Percentiles rank a stretch among this genome's conserved stretches.
Evolutionary conservation across 495 filamentous ascomycete species (phyloP).

Genomic region (Darksidea phi): DNA sequence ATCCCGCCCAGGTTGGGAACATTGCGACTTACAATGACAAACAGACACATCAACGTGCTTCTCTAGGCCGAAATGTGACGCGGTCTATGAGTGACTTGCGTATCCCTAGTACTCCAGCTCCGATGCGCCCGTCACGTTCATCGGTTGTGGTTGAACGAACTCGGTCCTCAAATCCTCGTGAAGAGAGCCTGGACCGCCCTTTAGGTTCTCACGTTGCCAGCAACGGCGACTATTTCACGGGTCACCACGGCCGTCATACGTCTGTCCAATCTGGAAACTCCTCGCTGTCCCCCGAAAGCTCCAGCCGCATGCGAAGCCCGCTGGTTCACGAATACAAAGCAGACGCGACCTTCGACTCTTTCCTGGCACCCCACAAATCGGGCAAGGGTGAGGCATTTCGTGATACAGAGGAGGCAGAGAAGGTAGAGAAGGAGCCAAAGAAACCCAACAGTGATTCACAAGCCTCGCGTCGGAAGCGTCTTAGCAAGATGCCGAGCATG

Average conservation of each 20-base stretch:
- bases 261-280: neutral
- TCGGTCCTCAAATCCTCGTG: neutral
- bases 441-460: neutral
- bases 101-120: neutral
- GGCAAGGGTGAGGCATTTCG: slow-evolving; percentile 27
- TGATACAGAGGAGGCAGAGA: slow-evolving; percentile 11
- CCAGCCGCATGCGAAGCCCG: neutral
- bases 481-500: no score
- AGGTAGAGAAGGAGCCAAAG: neutral
- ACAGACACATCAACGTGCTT: no score
- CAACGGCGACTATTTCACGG: slow-evolving; percentile 11
- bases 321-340: slow-evolving; percentile 4
- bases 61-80: neutral
- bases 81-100: neutral
- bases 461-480: no score
- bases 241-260: neutral
- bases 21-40: no score
- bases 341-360: slow-evolving; percentile 21
- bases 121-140: neutral
- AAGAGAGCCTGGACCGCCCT: neutral
- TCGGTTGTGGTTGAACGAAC: neutral
- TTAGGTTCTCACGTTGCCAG: neutral
- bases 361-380: slow-evolving; percentile 17
- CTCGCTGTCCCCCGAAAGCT: neutral
- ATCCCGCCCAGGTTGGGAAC: no score